Percentiles rank a stretch among this genome's conserved stretches.
phyloP scores from a whole-genome alignment of 1,139 yeast genomes.

The Entelexis paramagnoliae region DNA sequence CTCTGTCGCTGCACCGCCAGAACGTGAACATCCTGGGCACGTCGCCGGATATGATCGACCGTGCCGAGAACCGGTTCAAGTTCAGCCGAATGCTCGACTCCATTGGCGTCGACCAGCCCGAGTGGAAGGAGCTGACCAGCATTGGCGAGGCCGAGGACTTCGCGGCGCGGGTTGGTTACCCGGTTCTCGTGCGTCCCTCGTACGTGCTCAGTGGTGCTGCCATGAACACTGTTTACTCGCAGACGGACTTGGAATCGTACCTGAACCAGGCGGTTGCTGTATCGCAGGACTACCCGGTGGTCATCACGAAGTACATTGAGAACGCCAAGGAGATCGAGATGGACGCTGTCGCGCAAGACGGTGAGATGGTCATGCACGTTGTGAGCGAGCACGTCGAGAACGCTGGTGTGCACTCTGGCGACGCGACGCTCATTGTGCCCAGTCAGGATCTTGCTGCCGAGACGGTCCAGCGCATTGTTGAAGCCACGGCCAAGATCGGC shows the following conservation, averaged over 20 bases:
- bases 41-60: conserved; percentile 95
- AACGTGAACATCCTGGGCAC: conserved; percentile 94
- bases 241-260: conserved; percentile 78
- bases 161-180: conserved; percentile 85
- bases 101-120: conserved; percentile 97
- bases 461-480: conserved; percentile 82
- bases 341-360: conserved; percentile 97
- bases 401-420: conserved; percentile 99
- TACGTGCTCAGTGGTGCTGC: conserved; percentile 98
- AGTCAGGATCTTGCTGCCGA: conserved; percentile 93
- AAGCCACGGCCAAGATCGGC: conserved; percentile 92
- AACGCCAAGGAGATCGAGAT: conserved; percentile 97
- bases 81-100: conserved; percentile 95
- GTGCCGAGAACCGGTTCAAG: conserved; percentile 96
- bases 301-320: conserved; percentile 92
- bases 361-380: conserved; percentile 92
- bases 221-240: conserved; percentile 90
- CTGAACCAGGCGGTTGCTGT: conserved; percentile 93
- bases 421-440: conserved; percentile 93
- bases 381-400: conserved; percentile 98
- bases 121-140: conserved; percentile 96
- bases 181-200: conserved; percentile 95
- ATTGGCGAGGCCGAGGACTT: conserved; percentile 86
- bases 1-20: conserved; percentile 85
- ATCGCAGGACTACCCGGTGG: conserved; percentile 96